phyloP scores from a whole-genome alignment of 495 filamentous ascomycete genomes.

The Penicillium fimorum region DNA sequence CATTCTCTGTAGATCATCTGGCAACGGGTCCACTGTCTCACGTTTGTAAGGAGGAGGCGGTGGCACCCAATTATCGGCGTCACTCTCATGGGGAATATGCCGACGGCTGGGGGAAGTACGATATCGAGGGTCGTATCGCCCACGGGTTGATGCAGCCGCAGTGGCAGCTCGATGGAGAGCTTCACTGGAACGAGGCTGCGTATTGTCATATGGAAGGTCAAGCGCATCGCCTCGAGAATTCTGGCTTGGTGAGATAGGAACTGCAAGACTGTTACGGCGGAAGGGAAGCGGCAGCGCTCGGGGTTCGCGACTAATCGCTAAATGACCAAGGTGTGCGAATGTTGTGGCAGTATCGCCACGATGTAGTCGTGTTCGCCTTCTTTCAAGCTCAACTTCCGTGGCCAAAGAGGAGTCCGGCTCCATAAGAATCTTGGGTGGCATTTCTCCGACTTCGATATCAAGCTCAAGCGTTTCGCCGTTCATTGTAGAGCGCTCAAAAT shows the following conservation, averaged over 20 bases:
- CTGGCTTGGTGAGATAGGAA: constrained; percentile 23
- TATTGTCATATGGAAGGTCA: constrained; percentile 69
- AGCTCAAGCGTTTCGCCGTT: constrained; percentile 57
- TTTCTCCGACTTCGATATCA: constrained; percentile 73
- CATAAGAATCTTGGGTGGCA: constrained; percentile 63
- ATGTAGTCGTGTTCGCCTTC: constrained; percentile 60
- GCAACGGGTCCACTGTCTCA: constrained; percentile 60
- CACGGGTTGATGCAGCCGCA: constrained; percentile 67
- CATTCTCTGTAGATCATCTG: constrained; percentile 48
- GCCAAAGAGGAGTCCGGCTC: constrained; percentile 77
- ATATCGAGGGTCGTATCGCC: constrained; percentile 53
- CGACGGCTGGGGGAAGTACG: constrained; percentile 26
- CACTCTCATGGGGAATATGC: constrained; percentile 75
- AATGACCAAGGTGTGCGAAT: constrained; percentile 20
- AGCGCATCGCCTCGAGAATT: constrained; percentile 20
- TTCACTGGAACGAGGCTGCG: constrained; percentile 71
- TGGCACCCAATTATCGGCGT: constrained; percentile 90
- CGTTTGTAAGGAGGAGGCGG: constrained; percentile 85
- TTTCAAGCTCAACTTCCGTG: constrained; percentile 77
- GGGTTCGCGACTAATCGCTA: constrained; percentile 8
- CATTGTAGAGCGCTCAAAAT: constrained; percentile 62
- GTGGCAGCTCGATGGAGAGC: constrained; percentile 77
- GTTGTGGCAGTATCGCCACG: constrained; percentile 30
- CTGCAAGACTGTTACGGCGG: constrained; percentile 29
- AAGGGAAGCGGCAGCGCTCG: constrained; percentile 9